Evolutionary conservation across 2,329 filamentous ascomycete species (phyloP).

Genomic region (Exserohilum turcica): DNA sequence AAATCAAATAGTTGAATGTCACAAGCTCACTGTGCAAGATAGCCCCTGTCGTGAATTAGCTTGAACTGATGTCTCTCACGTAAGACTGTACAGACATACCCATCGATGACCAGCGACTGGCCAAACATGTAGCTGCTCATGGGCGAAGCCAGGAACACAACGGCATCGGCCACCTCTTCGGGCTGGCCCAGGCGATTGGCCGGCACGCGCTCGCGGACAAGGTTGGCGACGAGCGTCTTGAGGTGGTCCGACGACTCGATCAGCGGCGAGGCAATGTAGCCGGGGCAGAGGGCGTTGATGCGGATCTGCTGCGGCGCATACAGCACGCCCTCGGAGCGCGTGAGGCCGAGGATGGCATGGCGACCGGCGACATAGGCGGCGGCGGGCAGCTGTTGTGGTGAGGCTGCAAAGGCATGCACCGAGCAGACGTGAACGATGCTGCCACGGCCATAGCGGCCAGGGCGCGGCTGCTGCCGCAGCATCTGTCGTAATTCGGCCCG

Average conservation of each 20-base stretch:
- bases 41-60: slow-evolving; percentile 4
- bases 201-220: slow-evolving; percentile 16
- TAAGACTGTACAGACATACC: slow-evolving; percentile 4
- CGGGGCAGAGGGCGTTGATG: slow-evolving; percentile 63
- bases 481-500: slow-evolving; percentile 56
- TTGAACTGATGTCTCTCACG: background rate
- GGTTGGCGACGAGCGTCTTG: slow-evolving; percentile 10
- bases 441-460: slow-evolving; percentile 43
- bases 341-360: slow-evolving; percentile 58
- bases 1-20: too few species aligned
- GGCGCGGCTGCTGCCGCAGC: slow-evolving; percentile 51
- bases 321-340: slow-evolving; percentile 56
- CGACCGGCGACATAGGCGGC: slow-evolving; percentile 56
- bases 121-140: slow-evolving; percentile 19
- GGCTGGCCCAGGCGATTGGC: slow-evolving; percentile 11
- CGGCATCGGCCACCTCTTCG: slow-evolving; percentile 16
- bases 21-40: slow-evolving; percentile 5
- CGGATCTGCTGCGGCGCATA: slow-evolving; percentile 58
- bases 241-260: slow-evolving; percentile 14
- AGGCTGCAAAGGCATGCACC: slow-evolving; percentile 54
- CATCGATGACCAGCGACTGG: slow-evolving; percentile 15
- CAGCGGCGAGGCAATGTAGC: slow-evolving; percentile 50
- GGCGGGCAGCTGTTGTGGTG: slow-evolving; percentile 33
- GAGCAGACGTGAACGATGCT: slow-evolving; percentile 59
- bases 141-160: slow-evolving; percentile 14